Conservation (phyloP, 2,329 filamentous ascomycete species). For the Sporothrix pallida region DNA sequence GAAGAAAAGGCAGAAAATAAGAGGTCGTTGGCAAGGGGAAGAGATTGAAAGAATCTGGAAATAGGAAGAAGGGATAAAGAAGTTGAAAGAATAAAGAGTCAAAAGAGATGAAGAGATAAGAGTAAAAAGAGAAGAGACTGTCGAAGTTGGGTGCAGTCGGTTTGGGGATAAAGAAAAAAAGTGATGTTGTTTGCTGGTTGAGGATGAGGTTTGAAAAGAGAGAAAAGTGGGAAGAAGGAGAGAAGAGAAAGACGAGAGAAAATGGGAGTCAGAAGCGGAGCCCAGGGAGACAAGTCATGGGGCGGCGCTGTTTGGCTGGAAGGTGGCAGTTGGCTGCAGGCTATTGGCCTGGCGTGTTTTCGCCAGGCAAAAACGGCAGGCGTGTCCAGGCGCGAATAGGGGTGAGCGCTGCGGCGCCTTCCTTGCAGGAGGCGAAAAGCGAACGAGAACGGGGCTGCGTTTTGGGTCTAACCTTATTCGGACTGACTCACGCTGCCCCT, state of each 20-base stretch:
- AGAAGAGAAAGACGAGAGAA: conserved; percentile 10
- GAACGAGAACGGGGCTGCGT: not conserved
- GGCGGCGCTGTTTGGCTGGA: not conserved
- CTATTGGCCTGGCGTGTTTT: conserved; percentile 7
- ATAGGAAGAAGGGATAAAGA: not conserved
- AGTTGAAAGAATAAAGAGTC: conserved; percentile 1
- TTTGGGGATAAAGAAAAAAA: conserved; percentile 38
- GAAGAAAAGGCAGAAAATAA: not conserved
- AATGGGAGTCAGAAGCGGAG: conserved; percentile 2
- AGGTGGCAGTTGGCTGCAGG: no score
- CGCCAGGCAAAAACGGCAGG: not conserved
- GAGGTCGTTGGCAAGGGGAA: conserved; percentile 17
- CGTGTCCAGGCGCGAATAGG: conserved; percentile 15
- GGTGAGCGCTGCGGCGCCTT: not conserved
- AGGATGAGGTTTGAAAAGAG: conserved; percentile 34
- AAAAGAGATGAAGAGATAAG: conserved; percentile 4
- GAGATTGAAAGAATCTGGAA: not conserved
- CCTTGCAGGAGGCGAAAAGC: not conserved
- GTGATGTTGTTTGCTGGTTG: conserved; percentile 35
- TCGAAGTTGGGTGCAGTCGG: conserved; percentile 47
- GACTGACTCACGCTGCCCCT: not conserved
- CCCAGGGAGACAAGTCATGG: conserved; percentile 5
- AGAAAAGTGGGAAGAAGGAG: conserved; percentile 34
- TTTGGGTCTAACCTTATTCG: conserved; percentile 4
- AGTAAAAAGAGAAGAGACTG: conserved; percentile 37